Base-by-base conservation (phyloP, 179 eudicot genomes). In the Pouteria campechiana region DNA sequence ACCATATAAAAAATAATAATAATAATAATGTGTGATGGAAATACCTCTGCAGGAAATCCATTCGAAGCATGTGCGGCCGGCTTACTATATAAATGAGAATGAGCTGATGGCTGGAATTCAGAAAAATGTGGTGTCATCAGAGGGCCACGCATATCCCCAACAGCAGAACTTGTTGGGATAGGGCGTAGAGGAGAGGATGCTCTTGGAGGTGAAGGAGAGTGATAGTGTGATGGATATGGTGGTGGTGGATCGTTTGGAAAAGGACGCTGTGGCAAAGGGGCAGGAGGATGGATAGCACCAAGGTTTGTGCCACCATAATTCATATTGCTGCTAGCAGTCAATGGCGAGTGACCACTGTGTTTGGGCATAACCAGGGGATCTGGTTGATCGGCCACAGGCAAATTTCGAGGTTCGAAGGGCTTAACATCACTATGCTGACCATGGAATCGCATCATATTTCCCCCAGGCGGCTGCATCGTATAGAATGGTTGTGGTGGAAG, bases 261-360 rank as follows among this genome's bases (percentile, higher is more conserved):
- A 49, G 75, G 87, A 31, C 87, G 88, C 25, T 81, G 95, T 7
- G 88, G 88, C 36, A 92, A 75, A 49, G 60, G 22, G 18, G 92
- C 92, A 58, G 72, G 92, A 32, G 94, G 94, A 58, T 51, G 61
- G 32, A 37, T 6, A 4, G 50, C 54, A 47, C 41, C 58, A 44
- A 31, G 37, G 28, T 54, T 49, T 15, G n/a, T n/a, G n/a, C n/a
- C n/a, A n/a, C 48, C 61, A 4, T 52, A 45, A 31, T 30, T 22
- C 33, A 30, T 9, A 29, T 49, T 55, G 45, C 42, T 17, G 15
- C 36, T 42, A 23, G 30, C 6, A 1, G 11, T 34, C 40, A 41
- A 32, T 8, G 66, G 39, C 5, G 25, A 46, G 44, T 50, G 62
- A 40, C 55, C 60, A 37, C 46, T 56, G 21, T 42, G 67, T 44